Evolutionary conservation across 164 flowering plant species (phyloP), one percentile per base, ranked within the genome.

Genomic region (Platanus orientalis): DNA sequence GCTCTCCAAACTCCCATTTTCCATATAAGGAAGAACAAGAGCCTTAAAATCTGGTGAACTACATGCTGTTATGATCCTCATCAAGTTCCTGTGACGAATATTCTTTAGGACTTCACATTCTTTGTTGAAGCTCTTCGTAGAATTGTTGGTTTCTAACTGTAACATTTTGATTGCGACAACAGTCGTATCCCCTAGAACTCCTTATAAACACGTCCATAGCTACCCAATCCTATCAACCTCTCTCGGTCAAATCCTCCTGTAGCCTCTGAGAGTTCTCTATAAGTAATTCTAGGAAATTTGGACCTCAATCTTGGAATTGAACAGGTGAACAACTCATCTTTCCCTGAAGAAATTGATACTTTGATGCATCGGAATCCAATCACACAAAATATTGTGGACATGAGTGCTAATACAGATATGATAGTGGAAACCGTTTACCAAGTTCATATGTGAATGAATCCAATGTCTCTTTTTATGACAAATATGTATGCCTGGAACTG

Each of bases 71-170:
- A 81, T 69, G 34, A 81, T 72, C 45, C 84, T 57, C n/a, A 81
- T 81, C 53, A 81, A 71, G 66, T 81, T 81, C 54, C 85, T 65
- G 60, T 81, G 85, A 21, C 85, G 70, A n/a, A 73, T 75, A 57
- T 79, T 71, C 74, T 68, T 81, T 44, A 79, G 25, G 23, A 79
- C 83, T 64, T 79, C 76, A 67, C 85, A 81, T 73, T 81, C 85
- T 68, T 81, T 68, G 65, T 62, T 73, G 48, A 81, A 81, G 62
- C 79, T 77, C 71, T 76, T 76, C 13, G 79, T 75, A 6, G 76
- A 77, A 36, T 79, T 74, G 0, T 76, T 74, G 24, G 71, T 58
- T 57, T 76, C 76, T 34, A 75, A 19, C 0, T 74, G 64, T 49
- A 79, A 61, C 27, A 81, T 83, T 70, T 81, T 81, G 7, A 81